Evolutionary conservation across 306 rosid genomes (phyloP), one percentile per base, ranked within the genome.

Genomic region (Fragaria vesca): DNA sequence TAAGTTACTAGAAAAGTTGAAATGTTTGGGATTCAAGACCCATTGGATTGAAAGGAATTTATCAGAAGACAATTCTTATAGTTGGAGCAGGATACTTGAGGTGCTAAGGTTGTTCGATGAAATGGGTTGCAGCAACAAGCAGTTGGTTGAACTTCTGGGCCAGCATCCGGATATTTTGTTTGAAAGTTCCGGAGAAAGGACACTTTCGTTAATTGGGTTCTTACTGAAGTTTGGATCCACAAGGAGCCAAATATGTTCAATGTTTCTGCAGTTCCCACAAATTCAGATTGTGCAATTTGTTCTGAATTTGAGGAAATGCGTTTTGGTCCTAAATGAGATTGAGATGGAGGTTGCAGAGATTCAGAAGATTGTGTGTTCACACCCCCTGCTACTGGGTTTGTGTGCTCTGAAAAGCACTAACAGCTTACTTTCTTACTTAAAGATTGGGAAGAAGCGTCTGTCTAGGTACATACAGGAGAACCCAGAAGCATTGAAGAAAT

Each of bases 381-480:
- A 85, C 43, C 57, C 93, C 51, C 50, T 85, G 62, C 15, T 86
- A 73, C 55, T 90, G 57, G 98, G 97, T 50, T 89, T 89, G 5
- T 85, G 60, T 81, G 71, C 86, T 48, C 28, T 91, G 78, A 91
- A 87, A 78, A 91, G 45, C 70, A 74, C 89, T 3, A 89, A 48
- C 78, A 89, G 86, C 78, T 85, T 94, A 81, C 81, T 84, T 11
- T 1, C 69, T 65, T 42, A 16, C 66, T 83, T 91, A 88, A 87
- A 85, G n/a, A 85, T 79, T 7, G 98, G 98, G 43, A 90, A 89
- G 89, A 86, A 83, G 80, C 85, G 89, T 43, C 77, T 91, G 46
- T 61, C 87, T 65, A 74, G 62, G 12, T 8, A 89, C 1, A 52
- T 94, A 79, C 85, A 60, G 83, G 90, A 90, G 62, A 86, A 90